A percentile compares a stretch with the other conserved stretches of the same genome.
Conservation (phyloP, 139 green algal species). For the Auxenochlorella pyrenoidosa region DNA sequence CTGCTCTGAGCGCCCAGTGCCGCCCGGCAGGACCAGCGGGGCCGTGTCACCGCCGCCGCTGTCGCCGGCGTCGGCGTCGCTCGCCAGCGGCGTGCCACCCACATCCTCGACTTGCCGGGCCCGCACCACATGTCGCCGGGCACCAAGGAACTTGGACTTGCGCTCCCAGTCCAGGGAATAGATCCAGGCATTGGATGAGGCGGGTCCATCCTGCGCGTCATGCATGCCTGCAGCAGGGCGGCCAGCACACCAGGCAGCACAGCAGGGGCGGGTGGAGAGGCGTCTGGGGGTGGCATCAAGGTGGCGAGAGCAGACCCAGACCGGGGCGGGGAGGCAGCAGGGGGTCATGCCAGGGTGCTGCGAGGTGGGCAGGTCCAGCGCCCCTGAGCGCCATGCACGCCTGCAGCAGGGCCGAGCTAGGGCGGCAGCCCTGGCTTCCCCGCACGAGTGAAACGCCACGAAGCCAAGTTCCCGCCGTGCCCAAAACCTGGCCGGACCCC, state of each 20-base stretch:
- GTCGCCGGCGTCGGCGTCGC: background rate
- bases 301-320: no score
- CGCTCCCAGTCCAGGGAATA: conserved; percentile 57
- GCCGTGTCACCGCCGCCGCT: background rate
- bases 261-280: background rate
- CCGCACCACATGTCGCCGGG: background rate
- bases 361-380: no score
- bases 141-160: background rate
- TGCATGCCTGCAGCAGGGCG: conserved; percentile 53
- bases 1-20: background rate
- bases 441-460: no score
- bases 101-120: background rate
- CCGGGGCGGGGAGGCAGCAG: no score
- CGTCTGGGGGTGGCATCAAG: no score
- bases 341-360: no score
- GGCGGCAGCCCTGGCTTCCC: no score
- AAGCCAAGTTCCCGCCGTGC: no score
- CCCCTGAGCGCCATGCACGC: no score
- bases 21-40: background rate
- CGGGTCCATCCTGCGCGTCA: conserved; percentile 74
- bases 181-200: conserved; percentile 64
- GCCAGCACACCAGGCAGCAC: no score
- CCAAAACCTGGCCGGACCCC: no score
- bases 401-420: no score
- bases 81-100: background rate